Conservation (phyloP, 176 grass and related monocot genomes). For the Luzula sylvatica region DNA sequence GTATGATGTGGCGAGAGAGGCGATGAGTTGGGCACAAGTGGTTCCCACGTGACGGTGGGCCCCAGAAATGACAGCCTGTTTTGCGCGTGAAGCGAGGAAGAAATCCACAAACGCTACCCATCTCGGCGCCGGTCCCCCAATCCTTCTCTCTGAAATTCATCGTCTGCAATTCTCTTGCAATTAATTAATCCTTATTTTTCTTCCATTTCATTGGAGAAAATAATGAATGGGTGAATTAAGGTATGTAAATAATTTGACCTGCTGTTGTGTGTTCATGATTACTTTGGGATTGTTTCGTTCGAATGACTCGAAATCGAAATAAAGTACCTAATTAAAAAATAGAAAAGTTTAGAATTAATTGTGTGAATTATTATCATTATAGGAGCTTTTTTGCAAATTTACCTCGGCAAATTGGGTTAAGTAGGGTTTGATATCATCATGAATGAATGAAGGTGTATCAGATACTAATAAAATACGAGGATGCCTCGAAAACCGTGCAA, state of each 20-base stretch:
- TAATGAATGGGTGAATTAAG: too few species aligned
- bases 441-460: slow-evolving; percentile 67
- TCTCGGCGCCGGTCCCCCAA: slow-evolving; percentile 75
- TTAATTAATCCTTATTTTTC: too few species aligned
- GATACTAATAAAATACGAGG: slow-evolving; percentile 61
- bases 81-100: slow-evolving; percentile 65
- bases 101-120: slow-evolving; percentile 91
- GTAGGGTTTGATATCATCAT: slow-evolving; percentile 50
- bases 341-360: too few species aligned
- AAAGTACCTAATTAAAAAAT: slow-evolving; percentile 10
- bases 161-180: slow-evolving; percentile 19
- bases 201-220: too few species aligned
- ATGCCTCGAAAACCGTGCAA: slow-evolving; percentile 25
- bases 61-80: slow-evolving; percentile 52
- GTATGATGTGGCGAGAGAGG: slow-evolving; percentile 59
- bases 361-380: too few species aligned
- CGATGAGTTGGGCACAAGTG: slow-evolving; percentile 64
- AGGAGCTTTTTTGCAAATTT: too few species aligned
- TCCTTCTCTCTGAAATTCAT: slow-evolving; percentile 59
- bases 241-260: slow-evolving; percentile 36
- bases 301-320: slow-evolving; percentile 79
- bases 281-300: slow-evolving; percentile 20
- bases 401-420: slow-evolving; percentile 81
- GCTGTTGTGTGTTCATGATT: slow-evolving; percentile 23
- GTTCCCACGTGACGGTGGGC: slow-evolving; percentile 72